phyloP scores from a whole-genome alignment of 2,329 filamentous ascomycete species.

The Fusarium mundagurra region DNA sequence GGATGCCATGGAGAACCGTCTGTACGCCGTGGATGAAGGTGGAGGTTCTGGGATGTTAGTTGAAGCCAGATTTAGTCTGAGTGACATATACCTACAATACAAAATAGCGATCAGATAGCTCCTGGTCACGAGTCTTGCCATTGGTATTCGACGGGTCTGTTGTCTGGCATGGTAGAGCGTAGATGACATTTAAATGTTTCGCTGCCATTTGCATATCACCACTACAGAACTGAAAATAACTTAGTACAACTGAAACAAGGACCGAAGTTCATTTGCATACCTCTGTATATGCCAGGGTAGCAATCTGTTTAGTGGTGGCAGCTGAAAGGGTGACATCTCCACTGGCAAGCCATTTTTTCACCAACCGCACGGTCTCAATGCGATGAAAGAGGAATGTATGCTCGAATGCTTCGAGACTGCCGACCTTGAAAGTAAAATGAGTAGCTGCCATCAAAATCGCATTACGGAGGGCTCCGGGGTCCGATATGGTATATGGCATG shows the following conservation, averaged over 20 bases:
- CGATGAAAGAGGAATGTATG: conserved; percentile 12
- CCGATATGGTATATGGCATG: not conserved
- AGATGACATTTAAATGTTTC: conserved; percentile 1
- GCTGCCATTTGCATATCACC: conserved; percentile 4
- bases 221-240: not conserved
- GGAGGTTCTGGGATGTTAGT: not conserved
- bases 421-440: conserved; percentile 14
- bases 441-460: conserved; percentile 8
- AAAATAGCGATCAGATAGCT: conserved; percentile 8
- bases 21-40: conserved; percentile 5
- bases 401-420: not conserved
- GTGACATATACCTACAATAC: not conserved
- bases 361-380: conserved; percentile 5
- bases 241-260: fast-evolving
- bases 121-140: not conserved
- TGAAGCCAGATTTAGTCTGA: fast-evolving
- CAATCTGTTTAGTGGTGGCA: not conserved
- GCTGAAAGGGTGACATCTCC: not conserved
- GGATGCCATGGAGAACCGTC: not conserved
- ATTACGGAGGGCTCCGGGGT: conserved; percentile 12
- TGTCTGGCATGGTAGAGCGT: not conserved
- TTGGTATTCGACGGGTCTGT: fast-evolving
- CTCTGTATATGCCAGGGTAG: conserved; percentile 15
- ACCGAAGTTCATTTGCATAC: not conserved
- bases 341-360: conserved; percentile 1